These are phyloP conservation scores for Leptodontidium sp. DNA, from an alignment of 2,329 filamentous ascomycete species.

Conservation along the genomic window DNA sequence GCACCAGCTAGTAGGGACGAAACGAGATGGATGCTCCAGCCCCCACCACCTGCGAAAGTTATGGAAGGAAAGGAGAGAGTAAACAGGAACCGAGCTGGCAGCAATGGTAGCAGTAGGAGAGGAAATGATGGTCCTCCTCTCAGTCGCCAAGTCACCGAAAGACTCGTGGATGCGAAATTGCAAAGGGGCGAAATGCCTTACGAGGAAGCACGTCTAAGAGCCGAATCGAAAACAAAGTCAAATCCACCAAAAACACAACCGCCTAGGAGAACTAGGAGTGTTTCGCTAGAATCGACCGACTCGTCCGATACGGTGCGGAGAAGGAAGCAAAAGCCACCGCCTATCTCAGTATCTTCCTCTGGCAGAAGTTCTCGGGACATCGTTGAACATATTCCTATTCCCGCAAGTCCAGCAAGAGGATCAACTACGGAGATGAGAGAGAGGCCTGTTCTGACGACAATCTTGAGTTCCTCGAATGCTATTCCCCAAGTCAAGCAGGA, in stretches of 20 bases:
- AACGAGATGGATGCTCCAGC: constrained; percentile 91
- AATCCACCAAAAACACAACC: constrained; percentile 30
- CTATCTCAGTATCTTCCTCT: constrained; percentile 36
- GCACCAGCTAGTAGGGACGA: constrained; percentile 74
- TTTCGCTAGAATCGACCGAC: constrained; percentile 36
- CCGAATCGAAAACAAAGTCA: constrained; percentile 29
- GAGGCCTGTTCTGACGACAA: constrained; percentile 38
- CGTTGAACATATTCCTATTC: constrained; percentile 41
- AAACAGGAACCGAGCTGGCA: constrained; percentile 60
- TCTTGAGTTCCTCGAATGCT: constrained; percentile 39
- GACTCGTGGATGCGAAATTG: constrained; percentile 43
- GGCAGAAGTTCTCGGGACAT: constrained; percentile 34
- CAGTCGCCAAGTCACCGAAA: constrained; percentile 44
- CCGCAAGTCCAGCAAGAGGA: constrained; percentile 24
- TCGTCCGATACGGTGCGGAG: constrained; percentile 33
- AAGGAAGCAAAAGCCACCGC: constrained; percentile 40
- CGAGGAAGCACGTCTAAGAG: constrained; percentile 33
- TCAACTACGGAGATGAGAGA: constrained; percentile 36
- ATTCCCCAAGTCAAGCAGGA: constrained; percentile 30
- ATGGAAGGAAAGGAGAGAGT: constrained; percentile 88
- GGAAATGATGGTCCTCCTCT: constrained; percentile 36
- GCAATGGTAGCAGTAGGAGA: constrained; percentile 54
- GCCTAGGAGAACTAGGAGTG: constrained; percentile 35
- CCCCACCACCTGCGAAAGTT: constrained; percentile 85
- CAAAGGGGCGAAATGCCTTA: constrained; percentile 43